phyloP scores from a whole-genome alignment of 169 alveolate genomes.

The Plasmodium falciparum region DNA sequence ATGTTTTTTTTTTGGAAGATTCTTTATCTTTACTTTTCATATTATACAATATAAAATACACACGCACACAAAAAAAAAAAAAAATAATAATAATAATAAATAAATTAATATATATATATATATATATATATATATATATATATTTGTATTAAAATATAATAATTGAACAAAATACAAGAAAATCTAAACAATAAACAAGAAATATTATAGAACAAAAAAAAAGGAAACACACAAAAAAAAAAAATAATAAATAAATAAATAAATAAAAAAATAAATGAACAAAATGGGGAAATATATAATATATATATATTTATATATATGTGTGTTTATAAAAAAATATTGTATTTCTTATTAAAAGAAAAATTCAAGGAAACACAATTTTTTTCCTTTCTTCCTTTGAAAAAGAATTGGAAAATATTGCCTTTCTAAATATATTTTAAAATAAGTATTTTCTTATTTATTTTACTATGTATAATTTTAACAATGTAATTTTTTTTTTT shows the following conservation, averaged over 20 bases:
- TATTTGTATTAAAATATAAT: not conserved
- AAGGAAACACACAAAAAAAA: not conserved
- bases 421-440: too few relatives aligned
- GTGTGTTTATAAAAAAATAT: too few relatives aligned
- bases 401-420: too few relatives aligned
- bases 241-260: not conserved
- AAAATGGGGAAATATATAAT: not conserved
- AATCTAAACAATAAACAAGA: not conserved
- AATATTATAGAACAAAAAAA: not conserved
- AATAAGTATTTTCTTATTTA: too few relatives aligned
- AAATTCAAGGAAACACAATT: too few relatives aligned
- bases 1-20: constrained; percentile 5
- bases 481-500: too few relatives aligned
- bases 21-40: not conserved
- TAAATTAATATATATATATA: not conserved
- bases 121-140: not conserved
- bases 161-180: not conserved
- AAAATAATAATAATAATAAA: not conserved
- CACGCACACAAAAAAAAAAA: not conserved
- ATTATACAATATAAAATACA: not conserved
- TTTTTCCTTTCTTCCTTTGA: too few relatives aligned
- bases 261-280: not conserved
- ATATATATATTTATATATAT: too few relatives aligned
- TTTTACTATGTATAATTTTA: too few relatives aligned
- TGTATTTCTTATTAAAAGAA: too few relatives aligned